Evolutionary conservation across 129 eudicot genomes (phyloP).

Genomic region (Saussurea involucrata): DNA sequence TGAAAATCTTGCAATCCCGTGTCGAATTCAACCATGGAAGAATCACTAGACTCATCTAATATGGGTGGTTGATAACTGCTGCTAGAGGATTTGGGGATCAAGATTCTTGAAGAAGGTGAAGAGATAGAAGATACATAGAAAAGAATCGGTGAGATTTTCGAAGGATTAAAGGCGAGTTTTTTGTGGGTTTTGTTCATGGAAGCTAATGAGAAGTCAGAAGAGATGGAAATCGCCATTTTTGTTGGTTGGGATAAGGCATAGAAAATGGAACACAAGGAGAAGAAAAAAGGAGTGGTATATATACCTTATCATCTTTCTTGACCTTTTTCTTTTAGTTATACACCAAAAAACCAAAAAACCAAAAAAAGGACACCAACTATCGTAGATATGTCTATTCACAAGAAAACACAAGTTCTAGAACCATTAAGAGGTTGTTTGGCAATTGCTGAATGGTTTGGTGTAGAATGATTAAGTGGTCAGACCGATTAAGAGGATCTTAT

Average conservation of each 20-base stretch:
- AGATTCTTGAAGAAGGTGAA: conserved; percentile 29
- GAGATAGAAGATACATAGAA: conserved; percentile 34
- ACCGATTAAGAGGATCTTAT: too few species aligned
- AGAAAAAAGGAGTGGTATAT: conserved; percentile 27
- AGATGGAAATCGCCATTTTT: conserved; percentile 61
- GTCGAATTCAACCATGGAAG: conserved; percentile 24
- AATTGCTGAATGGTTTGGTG: too few species aligned
- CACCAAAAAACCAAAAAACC: conserved; percentile 6
- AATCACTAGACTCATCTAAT: conserved; percentile 31
- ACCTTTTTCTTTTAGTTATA: neutral
- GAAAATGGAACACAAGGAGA: conserved; percentile 18
- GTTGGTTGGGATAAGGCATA: conserved; percentile 40
- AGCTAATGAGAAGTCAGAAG: conserved; percentile 47
- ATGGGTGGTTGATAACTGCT: conserved; percentile 43
- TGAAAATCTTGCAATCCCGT: conserved; percentile 35
- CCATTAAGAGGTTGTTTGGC: too few species aligned
- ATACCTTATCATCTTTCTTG: conserved; percentile 47
- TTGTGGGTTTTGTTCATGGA: conserved; percentile 29
- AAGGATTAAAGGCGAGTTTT: conserved; percentile 17
- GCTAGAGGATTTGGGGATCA: conserved; percentile 34
- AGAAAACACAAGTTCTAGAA: conserved; percentile 8
- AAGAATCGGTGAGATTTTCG: conserved; percentile 26
- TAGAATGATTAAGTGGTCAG: too few species aligned
- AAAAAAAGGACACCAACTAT: conserved; percentile 14
- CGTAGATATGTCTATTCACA: conserved; percentile 14